Base-by-base conservation (phyloP, 2,329 filamentous ascomycete genomes). In the Metarhizium anisopliae region DNA sequence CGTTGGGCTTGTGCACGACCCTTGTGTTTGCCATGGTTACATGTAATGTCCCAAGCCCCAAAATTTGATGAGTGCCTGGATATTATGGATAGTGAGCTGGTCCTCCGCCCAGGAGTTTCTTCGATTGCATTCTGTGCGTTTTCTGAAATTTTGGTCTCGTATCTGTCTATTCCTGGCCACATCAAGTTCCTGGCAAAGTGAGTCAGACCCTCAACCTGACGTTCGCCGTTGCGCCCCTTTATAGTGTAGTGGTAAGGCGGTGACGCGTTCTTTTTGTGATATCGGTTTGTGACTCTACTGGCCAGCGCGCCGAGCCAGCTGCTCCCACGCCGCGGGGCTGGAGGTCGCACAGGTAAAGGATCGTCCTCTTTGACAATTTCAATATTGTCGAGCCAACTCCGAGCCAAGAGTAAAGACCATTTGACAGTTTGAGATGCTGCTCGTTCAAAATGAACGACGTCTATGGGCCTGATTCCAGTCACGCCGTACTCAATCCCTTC, bases 351-450 rank as follows among this genome's bases (percentile, higher is more conserved):
- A 3, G 60, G 35, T 7, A 58, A 51, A 3, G 61, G 47, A 16
- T 66, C 61, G 51, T 74, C 70, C 30, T 73, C 68, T 59, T 75
- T 79, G 53, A 77, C 74, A 29, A 87, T 72, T 8, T 78, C 76
- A 35, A 87, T 84, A 58, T 87, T 87, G 59, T 86, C 81, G n/a
- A 87, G 74, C 84, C 84, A 87, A 47, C 77, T 76, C 30, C 83
- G 75, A 16, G 84, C 84, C 36, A 87, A 73, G 45, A 86, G 72
- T 43, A 87, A 69, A 4, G 84, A 86, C 84, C 84, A 87, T 62
- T 81, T 84, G 20, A 87, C 82, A n/a, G 80, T 79, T 13, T 72
- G 66, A 29, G 79, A 85, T 30, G 83, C 82, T 47, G 80, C 78
- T 60, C 81, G 79, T 62, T 86, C 83, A 57, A 87, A 86, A 49